These are phyloP conservation scores for Populus tomentosa DNA, from an alignment of 441 rosid genomes.

Conservation along the genomic window DNA sequence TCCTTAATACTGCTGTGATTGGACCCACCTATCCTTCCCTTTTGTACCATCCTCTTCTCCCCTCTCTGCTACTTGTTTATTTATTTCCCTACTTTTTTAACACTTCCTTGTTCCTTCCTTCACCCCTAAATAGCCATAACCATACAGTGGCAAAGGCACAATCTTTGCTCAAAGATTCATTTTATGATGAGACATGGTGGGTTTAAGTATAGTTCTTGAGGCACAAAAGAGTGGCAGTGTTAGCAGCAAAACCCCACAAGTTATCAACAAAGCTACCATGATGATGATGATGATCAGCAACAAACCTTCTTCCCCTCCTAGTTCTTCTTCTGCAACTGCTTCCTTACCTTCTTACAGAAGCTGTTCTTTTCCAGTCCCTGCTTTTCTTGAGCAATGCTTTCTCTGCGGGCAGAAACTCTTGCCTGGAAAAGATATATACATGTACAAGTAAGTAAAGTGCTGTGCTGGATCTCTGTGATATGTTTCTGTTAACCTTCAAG, in stretches of 20 bases:
- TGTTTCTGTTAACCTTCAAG: neutral
- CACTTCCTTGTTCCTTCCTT: neutral
- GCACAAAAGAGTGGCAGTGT: constrained; percentile 25
- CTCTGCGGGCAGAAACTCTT: constrained; percentile 65
- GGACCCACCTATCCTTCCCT: constrained; percentile 30
- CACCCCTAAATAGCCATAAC: neutral
- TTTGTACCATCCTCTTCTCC: neutral
- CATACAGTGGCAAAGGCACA: neutral
- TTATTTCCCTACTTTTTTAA: constrained; percentile 15
- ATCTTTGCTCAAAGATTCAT: neutral
- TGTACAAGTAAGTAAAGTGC: constrained; percentile 67
- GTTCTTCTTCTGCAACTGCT: neutral
- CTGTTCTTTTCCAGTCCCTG: constrained; percentile 17
- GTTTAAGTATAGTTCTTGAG: constrained; percentile 71
- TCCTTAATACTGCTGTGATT: constrained; percentile 30
- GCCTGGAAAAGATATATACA: constrained; percentile 75
- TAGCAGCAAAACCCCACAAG: constrained; percentile 23
- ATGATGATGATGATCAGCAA: constrained; percentile 17
- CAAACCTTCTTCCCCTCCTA: constrained; percentile 10
- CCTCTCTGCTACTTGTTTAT: neutral
- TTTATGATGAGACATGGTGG: constrained; percentile 58
- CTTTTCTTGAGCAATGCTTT: constrained; percentile 65
- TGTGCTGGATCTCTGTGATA: neutral
- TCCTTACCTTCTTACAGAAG: no score
- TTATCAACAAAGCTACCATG: constrained; percentile 40